Evolutionary conservation across 352 stramenopile genomes (phyloP).

Genomic region (Phytophthora chlamydospora): DNA sequence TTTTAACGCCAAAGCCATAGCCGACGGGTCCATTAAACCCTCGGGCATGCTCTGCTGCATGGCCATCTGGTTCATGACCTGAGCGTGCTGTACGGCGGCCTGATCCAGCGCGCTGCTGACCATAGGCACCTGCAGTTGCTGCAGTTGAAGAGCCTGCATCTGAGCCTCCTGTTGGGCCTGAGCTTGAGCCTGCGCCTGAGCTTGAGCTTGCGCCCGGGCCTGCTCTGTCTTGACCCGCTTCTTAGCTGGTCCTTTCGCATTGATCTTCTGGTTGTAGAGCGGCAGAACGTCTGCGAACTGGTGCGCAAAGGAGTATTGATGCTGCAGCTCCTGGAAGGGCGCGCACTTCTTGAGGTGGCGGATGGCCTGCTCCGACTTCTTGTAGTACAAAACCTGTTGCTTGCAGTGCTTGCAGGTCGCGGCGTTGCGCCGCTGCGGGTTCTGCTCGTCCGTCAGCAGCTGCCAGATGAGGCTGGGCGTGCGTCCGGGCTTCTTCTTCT

Average conservation of each 20-base stretch:
- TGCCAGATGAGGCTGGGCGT: conserved; percentile 79
- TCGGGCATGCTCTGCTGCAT: conserved; percentile 80
- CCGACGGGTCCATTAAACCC: conserved; percentile 63
- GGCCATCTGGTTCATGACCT: conserved; percentile 76
- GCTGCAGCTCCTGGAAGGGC: conserved; percentile 81
- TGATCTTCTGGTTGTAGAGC: conserved; percentile 87
- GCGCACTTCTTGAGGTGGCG: conserved; percentile 83
- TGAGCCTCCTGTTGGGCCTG: conserved; percentile 22
- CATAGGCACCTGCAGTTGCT: conserved; percentile 26
- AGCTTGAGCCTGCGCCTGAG: conserved; percentile 8
- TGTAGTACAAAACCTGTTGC: conserved; percentile 87
- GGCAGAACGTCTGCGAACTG: conserved; percentile 84
- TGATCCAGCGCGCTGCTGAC: conserved; percentile 48
- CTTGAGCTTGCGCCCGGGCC: conserved; percentile 21
- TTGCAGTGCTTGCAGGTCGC: conserved; percentile 87
- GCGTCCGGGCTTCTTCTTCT: conserved; percentile 82
- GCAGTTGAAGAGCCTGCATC: conserved; percentile 9
- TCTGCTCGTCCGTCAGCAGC: conserved; percentile 81
- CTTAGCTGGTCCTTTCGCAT: conserved; percentile 63
- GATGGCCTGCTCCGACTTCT: conserved; percentile 87
- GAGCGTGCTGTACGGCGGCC: conserved; percentile 62
- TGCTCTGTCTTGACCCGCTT: conserved; percentile 62
- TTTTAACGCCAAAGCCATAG: conserved; percentile 56
- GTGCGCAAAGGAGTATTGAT: conserved; percentile 81
- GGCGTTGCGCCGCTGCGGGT: conserved; percentile 78